Conservation (phyloP, 495 filamentous ascomycete genomes). For the Lasiosphaeria miniovina region DNA sequence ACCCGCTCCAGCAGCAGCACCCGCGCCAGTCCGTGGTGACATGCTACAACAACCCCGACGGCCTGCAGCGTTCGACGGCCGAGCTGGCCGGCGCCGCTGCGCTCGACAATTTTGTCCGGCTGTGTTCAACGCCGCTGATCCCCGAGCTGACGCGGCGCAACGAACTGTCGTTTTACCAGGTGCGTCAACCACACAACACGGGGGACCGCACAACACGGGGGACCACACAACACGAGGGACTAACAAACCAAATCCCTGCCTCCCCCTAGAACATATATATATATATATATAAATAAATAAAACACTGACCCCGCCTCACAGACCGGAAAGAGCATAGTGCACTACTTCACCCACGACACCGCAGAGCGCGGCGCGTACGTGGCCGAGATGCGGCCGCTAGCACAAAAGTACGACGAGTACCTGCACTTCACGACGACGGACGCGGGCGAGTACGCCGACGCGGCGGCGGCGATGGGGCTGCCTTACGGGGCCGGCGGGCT, state of each 20-base stretch:
- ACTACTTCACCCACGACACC: conserved; percentile 38
- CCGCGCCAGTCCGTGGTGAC: conserved; percentile 25
- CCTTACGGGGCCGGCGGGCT: conserved; percentile 21
- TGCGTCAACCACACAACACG: conserved; percentile 17
- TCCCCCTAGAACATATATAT: no score
- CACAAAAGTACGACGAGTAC: conserved; percentile 48
- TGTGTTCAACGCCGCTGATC: conserved; percentile 36
- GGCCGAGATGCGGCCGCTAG: conserved; percentile 36
- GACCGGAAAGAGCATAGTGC: conserved; percentile 45
- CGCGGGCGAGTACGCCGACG: conserved; percentile 45
- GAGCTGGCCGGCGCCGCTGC: conserved; percentile 30
- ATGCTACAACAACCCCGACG: conserved; percentile 43
- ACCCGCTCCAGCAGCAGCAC: no score
- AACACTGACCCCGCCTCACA: conserved; percentile 11
- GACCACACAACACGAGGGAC: background rate
- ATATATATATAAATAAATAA: background rate
- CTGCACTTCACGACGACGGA: conserved; percentile 47
- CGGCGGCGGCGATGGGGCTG: conserved; percentile 39
- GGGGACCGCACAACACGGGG: background rate
- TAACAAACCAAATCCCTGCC: no score
- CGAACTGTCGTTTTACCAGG: conserved; percentile 41
- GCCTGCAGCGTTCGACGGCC: conserved; percentile 29
- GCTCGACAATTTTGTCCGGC: conserved; percentile 37
- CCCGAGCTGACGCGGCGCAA: conserved; percentile 44
- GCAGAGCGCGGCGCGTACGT: conserved; percentile 30